Evolutionary conservation across 805 yeast species (phyloP).

Genomic region (Blastobotrys peoriensis): DNA sequence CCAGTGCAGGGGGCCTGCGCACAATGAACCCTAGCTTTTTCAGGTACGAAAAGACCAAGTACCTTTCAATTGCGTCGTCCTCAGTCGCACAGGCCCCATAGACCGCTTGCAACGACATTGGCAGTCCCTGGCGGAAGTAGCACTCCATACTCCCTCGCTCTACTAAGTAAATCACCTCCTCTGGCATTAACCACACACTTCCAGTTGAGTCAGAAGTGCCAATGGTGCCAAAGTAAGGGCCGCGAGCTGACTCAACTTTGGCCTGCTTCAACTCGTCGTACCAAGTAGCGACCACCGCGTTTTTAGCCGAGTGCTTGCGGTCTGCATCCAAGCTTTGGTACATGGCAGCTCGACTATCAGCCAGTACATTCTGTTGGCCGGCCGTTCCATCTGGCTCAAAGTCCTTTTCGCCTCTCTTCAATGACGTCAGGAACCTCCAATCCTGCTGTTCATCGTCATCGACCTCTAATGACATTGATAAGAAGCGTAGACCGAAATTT

Average conservation of each 20-base stretch:
- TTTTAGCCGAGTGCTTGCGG: slow-evolving; percentile 37
- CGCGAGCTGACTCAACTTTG: slow-evolving; percentile 48
- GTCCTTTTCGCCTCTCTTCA: slow-evolving; percentile 80
- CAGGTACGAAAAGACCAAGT: slow-evolving; percentile 65
- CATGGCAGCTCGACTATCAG: slow-evolving; percentile 62
- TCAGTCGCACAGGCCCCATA: slow-evolving; percentile 46
- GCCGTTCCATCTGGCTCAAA: slow-evolving; percentile 74
- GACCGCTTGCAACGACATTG: slow-evolving; percentile 57
- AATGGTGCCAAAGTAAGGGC: slow-evolving; percentile 66
- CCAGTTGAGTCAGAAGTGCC: slow-evolving; percentile 53
- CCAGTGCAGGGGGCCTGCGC: slow-evolving; percentile 25
- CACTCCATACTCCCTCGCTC: slow-evolving; percentile 67
- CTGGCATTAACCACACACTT: slow-evolving; percentile 47
- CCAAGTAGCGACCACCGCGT: slow-evolving; percentile 48
- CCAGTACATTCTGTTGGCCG: slow-evolving; percentile 43
- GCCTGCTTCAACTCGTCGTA: slow-evolving; percentile 31
- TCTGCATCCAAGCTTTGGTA: slow-evolving; percentile 49
- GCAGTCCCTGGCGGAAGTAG: slow-evolving; percentile 27
- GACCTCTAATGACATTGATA: slow-evolving; percentile 8
- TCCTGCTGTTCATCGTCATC: slow-evolving; percentile 34
- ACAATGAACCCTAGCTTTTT: slow-evolving; percentile 77
- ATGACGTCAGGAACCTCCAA: slow-evolving; percentile 34
- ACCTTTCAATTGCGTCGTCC: slow-evolving; percentile 44
- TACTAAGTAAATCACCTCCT: slow-evolving; percentile 70
- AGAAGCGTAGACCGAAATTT: too few species aligned